phyloP scores from a whole-genome alignment of 257 asterid species.

The Nicotiana tabacum region DNA sequence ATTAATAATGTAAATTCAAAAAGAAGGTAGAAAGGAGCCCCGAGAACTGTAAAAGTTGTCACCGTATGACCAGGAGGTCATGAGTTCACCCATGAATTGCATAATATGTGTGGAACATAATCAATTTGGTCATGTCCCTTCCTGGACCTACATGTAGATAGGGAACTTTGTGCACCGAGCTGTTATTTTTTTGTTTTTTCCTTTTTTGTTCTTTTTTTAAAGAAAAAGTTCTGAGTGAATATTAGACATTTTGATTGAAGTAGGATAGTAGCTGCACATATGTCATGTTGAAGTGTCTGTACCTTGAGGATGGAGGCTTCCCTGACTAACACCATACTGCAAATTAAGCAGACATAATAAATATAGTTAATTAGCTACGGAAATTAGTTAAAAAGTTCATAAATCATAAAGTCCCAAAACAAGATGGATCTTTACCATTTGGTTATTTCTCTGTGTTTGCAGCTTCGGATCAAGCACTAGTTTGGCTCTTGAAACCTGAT shows the following conservation, averaged over 20 bases:
- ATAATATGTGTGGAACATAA: too few relatives aligned
- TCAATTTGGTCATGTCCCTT: too few relatives aligned
- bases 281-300: neutral
- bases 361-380: neutral
- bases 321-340: constrained; percentile 13
- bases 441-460: neutral
- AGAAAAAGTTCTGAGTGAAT: too few relatives aligned
- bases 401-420: neutral
- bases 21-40: neutral
- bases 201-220: too few relatives aligned
- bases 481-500: constrained; percentile 2
- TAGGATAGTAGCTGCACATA: neutral
- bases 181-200: too few relatives aligned
- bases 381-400: neutral
- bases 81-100: neutral
- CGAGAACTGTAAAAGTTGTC: too few relatives aligned
- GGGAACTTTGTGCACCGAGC: too few relatives aligned
- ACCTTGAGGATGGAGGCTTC: constrained; percentile 12
- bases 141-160: too few relatives aligned
- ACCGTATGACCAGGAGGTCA: neutral
- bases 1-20: neutral
- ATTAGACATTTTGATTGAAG: too few relatives aligned
- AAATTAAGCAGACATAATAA: neutral
- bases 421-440: neutral
- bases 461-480: neutral